phyloP scores from a whole-genome alignment of 2,329 filamentous ascomycete species.

The Herpotrichia juniperi region DNA sequence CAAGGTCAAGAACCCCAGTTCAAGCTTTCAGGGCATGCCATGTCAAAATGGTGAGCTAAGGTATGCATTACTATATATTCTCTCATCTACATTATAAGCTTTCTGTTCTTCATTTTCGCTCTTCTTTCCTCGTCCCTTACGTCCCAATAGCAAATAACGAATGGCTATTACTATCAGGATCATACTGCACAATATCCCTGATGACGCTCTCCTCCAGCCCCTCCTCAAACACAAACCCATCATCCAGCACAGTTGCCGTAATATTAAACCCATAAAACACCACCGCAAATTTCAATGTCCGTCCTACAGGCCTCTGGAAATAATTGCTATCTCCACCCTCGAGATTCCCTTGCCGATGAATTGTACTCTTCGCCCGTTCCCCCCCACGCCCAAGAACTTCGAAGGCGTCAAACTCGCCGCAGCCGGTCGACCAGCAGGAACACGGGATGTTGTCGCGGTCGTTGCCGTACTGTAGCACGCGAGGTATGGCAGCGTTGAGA shows the following conservation, averaged over 20 bases:
- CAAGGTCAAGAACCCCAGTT: too few relatives aligned
- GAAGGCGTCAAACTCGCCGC: conserved; percentile 78
- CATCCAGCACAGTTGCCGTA: conserved; percentile 43
- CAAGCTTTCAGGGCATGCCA: too few relatives aligned
- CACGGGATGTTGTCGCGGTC: conserved; percentile 56
- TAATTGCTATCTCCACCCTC: conserved; percentile 73
- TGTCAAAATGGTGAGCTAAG: background rate
- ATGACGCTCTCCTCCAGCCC: conserved; percentile 43
- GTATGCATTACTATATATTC: background rate
- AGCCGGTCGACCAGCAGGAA: conserved; percentile 73
- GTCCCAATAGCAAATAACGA: conserved; percentile 47
- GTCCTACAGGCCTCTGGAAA: conserved; percentile 68
- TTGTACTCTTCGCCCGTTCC: conserved; percentile 70
- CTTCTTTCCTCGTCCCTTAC: conserved; percentile 15
- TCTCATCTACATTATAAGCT: background rate
- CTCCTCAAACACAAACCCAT: conserved; percentile 44
- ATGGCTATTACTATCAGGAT: conserved; percentile 41
- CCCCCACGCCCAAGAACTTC: conserved; percentile 72
- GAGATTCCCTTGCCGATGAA: conserved; percentile 63
- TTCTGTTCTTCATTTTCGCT: background rate
- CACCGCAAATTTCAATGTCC: conserved; percentile 66
- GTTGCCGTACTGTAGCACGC: conserved; percentile 70
- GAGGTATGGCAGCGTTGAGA: conserved; percentile 75
- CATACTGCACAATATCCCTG: conserved; percentile 41
- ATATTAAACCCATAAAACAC: conserved; percentile 40